Evolutionary conservation across 78 protist genomes (phyloP), one percentile per base, ranked within the genome.

Genomic region (Creolimax fragrantissima): DNA sequence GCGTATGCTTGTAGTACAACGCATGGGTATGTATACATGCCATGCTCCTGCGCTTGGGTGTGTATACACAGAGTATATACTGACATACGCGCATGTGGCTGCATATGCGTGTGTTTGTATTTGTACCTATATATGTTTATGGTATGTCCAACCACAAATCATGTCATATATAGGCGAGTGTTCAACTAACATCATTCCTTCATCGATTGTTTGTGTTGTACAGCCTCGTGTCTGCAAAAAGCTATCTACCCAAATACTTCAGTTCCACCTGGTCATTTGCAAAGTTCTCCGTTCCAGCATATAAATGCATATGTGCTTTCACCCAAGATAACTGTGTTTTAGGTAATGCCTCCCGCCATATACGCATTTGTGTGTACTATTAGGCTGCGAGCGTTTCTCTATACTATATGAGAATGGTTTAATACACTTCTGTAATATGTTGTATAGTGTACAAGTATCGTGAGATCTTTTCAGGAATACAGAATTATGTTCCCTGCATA

Each of bases 261-360:
- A 93, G 93, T 41, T 96, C 98, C 35, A 97, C 97, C 92, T 98
- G 99, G 99, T 83, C 94, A 93, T 96, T 98, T 85, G 98, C 98
- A 35, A 94, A 95, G 92, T 97, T 95, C 66, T 89, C 92, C 67
- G 89, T 96, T 44, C 98, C 98, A 41, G 99, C 94, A 66, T 45
- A 93, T 36, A 84, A 93, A 24, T 74, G 97, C 2, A 93, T 98
- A 90, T 94, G 96, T 84, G 97, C 97, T 44, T 98, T 98, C 88
- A 96, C 97, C 7, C 35, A 95, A 3, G 93, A 96, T 24, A 92
- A 96, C 85, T 81, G 96, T 3, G 88, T 97, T 36, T 85, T 96
- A 89, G 97, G 95, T 94, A 74, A 32, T 24, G 11, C 74, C 74
- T 58, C n/a, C n/a, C n/a, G n/a, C n/a, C n/a, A n/a, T n/a, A n/a